Conservation (phyloP, 768 basidiomycete species). For the Exsudoporus frostii region DNA sequence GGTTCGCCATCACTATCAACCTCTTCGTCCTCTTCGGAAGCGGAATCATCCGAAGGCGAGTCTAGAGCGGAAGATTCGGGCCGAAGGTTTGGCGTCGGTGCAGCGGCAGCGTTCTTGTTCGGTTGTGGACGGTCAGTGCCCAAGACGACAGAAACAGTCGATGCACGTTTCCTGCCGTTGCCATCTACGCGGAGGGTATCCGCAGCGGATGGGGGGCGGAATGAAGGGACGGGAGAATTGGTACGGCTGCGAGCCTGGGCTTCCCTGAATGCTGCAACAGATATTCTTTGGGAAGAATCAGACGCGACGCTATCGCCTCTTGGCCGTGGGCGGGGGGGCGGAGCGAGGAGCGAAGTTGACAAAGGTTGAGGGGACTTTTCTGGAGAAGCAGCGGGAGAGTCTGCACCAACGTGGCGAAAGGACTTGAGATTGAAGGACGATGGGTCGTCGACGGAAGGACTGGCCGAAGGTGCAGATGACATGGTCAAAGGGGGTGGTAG, state of each 20-base stretch:
- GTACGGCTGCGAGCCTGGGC: constrained; percentile 63
- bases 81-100: constrained; percentile 9
- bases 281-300: constrained; percentile 70
- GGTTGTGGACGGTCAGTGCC: constrained; percentile 11
- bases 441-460: constrained; percentile 15
- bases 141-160: constrained; percentile 27
- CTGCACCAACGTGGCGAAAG: constrained; percentile 63
- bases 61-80: constrained; percentile 16
- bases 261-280: constrained; percentile 79
- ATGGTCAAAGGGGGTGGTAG: constrained; percentile 32
- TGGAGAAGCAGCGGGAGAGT: constrained; percentile 32
- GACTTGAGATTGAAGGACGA: constrained; percentile 70
- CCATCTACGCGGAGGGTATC: constrained; percentile 31
- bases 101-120: constrained; percentile 5
- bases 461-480: constrained; percentile 27
- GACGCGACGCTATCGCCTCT: constrained; percentile 58
- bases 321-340: constrained; percentile 42
- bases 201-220: constrained; percentile 37
- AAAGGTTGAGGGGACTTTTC: constrained; percentile 28
- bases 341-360: constrained; percentile 30
- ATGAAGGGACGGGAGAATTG: constrained; percentile 56
- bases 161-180: constrained; percentile 27
- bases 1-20: constrained; percentile 35
- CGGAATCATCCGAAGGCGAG: constrained; percentile 35
- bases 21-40: constrained; percentile 35